Evolutionary conservation across 2,329 filamentous ascomycete species (phyloP).

Genomic region (Dactylellina parvicollis): DNA sequence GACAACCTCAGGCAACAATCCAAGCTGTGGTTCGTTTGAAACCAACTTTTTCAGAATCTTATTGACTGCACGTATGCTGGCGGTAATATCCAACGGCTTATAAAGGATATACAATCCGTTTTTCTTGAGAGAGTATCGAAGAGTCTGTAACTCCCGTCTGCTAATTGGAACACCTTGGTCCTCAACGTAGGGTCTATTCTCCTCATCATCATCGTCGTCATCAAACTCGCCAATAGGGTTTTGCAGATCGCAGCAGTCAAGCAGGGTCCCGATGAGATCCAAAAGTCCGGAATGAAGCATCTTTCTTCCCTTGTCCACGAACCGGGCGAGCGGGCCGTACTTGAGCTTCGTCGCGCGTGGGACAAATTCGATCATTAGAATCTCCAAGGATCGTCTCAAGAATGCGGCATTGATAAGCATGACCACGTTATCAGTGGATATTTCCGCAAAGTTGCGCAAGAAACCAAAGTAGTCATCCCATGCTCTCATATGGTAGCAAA

Average conservation of each 20-base stretch:
- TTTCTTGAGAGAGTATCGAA: conserved; percentile 42
- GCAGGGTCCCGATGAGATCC: conserved; percentile 47
- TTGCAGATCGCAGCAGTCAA: conserved; percentile 38
- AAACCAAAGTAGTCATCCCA: conserved; percentile 82
- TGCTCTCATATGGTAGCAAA: conserved; percentile 69
- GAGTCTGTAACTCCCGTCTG: conserved; percentile 12
- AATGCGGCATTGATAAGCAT: conserved; percentile 71
- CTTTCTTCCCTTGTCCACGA: conserved; percentile 64
- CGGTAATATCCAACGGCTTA: conserved; percentile 43
- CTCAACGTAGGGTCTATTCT: conserved; percentile 13
- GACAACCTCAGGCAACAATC: conserved; percentile 25
- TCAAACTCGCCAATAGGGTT: conserved; percentile 32
- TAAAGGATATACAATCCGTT: conserved; percentile 51
- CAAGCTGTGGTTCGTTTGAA: conserved; percentile 27
- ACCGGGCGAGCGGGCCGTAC: conserved; percentile 61
- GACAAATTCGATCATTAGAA: conserved; percentile 70
- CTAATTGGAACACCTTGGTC: conserved; percentile 38
- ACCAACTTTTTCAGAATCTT: conserved; percentile 50
- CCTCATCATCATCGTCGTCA: conserved; percentile 48
- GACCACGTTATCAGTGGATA: conserved; percentile 70
- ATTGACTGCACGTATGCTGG: conserved; percentile 36
- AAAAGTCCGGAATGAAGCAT: conserved; percentile 62
- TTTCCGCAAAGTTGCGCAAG: conserved; percentile 72
- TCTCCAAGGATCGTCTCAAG: conserved; percentile 69
- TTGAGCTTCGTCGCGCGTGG: conserved; percentile 65